Evolutionary conservation across 2,329 filamentous ascomycete genomes (phyloP), one percentile per base, ranked within the genome.

Genomic region (Zopfia rhizophila): DNA sequence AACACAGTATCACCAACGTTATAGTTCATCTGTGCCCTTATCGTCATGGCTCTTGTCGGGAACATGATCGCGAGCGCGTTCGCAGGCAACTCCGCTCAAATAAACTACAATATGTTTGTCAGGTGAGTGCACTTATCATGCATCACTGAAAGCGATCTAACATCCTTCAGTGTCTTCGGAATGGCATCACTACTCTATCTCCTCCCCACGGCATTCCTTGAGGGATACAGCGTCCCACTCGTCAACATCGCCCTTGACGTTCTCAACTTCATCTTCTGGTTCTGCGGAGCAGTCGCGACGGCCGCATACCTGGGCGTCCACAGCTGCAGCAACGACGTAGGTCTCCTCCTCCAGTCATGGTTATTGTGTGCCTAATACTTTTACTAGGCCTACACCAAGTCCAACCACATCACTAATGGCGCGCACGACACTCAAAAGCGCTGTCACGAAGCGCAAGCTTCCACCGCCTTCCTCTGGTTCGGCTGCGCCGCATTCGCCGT

Each of bases 391-490:
- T 77, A 76, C 58, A 73, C 74, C 30, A 31, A 42, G n/a, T 56
- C 57, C 60, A 80, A 81, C 70, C 81, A 78, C 73, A 83, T 89
- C 65, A 86, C 79, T 18, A 87, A 80, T 66, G 86, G 86, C 45
- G 85, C 84, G 32, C 49, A 55, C 51, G 67, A 86, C 70, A 76
- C 80, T 48, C 70, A 77, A 66, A 84, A 86, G 75, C 82, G 87
- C 55, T 92, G 89, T 75, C 85, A 83, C 53, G 84, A 90, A 73
- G 82, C 90, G 12, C 89, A 92, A 75, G 89, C 89, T 25, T 82
- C 82, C 52, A 84, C 82, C 23, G 87, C 83, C 25, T 93, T 93
- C 75, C 80, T 90, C 73, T 93, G 87, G 87, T 91, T 92, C 74
- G 81, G 90, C 36, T 90, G 87, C 68, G 79, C 75, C 27, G 77